Evolutionary conservation across 768 basidiomycete species (phyloP), one percentile per base, ranked within the genome.

Genomic region (Dioszegia crocea): DNA sequence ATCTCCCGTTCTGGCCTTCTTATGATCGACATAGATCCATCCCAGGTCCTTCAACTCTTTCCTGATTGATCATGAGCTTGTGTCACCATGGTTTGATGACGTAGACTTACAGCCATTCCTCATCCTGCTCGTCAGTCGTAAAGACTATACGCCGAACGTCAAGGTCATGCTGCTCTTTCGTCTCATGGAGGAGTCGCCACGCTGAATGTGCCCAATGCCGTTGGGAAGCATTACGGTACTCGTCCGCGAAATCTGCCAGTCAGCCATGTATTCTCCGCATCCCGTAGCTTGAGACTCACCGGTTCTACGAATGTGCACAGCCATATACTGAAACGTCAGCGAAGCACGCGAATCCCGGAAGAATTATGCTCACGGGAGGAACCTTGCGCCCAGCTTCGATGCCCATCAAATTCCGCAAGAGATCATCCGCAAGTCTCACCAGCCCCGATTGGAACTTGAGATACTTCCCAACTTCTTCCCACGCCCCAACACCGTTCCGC

Each of bases 401-500:
- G 30, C 54, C 54, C 30, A 61, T 14, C 17, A 56, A 56, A 11
- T 17, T 16, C 41, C 48, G 46, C 30, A 56, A 21, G 6, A 56
- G 39, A 36, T 56, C 47, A 36, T 51, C 21, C 8, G 60, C 60
- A 29, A 61, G 24, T 47, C 49, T 31, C 9, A 50, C 47, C 38
- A 61, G 31, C 14, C 54, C 60, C 33, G 60, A 55, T 38, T 61
- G 60, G 27, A 56, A 61, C 55, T 49, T 49, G 33, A 61, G 36
- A 27, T 61, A 39, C 21, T 23, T 26, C 19, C 54, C 60, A 1
- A 56, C 53, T n/a, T 47, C 45, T 4, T 36, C 44, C 54, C 54
- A 56, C 2, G 36, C 54, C 16, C 54, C 54, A 30, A 56, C 38
- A 29, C 54, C 54, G 11, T 19, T 21, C 24, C 45, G 29, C 58